A percentile compares a stretch with the other conserved stretches of the same genome.
These are phyloP conservation scores for Cordyceps fumosorosea DNA, from an alignment of 2,329 filamentous ascomycete genomes.

Conservation along the genomic window DNA sequence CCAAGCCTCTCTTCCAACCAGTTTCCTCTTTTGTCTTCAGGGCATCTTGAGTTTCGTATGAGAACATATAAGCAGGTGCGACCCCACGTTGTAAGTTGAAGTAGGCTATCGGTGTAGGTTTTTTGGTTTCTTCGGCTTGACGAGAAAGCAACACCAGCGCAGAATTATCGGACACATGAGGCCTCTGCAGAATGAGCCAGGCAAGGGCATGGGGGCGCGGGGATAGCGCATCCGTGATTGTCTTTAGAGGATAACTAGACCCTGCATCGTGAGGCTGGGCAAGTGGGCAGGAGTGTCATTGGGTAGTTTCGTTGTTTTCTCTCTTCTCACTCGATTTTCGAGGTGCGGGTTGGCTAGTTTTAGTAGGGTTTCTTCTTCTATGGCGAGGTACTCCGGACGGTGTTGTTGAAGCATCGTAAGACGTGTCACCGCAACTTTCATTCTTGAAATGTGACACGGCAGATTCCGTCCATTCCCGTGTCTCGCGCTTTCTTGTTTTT, in stretches of 20 bases:
- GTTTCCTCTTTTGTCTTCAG: neutral
- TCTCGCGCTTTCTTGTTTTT: neutral
- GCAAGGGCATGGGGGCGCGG: neutral
- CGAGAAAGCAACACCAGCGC: neutral
- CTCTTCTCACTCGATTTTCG: neutral
- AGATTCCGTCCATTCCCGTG: neutral
- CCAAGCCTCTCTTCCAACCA: conserved; percentile 1
- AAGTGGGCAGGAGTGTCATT: neutral
- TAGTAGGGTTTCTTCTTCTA: conserved; percentile 2
- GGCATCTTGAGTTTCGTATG: neutral
- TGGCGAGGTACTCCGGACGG: neutral
- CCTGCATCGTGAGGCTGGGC: neutral
- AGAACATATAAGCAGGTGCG: neutral
- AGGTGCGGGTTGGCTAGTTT: neutral
- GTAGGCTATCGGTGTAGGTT: conserved; percentile 3
- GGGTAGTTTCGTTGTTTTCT: conserved; percentile 4
- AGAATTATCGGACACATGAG: neutral
- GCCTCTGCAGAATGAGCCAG: neutral
- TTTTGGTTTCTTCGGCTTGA: neutral
- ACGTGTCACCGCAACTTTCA: conserved; percentile 3
- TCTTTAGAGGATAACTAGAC: neutral
- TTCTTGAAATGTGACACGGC: neutral
- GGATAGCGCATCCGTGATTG: neutral
- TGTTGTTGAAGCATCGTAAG: neutral
- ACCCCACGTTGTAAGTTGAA: neutral